Conservation (phyloP, 306 rosid genomes). For the Quercus parvula region DNA sequence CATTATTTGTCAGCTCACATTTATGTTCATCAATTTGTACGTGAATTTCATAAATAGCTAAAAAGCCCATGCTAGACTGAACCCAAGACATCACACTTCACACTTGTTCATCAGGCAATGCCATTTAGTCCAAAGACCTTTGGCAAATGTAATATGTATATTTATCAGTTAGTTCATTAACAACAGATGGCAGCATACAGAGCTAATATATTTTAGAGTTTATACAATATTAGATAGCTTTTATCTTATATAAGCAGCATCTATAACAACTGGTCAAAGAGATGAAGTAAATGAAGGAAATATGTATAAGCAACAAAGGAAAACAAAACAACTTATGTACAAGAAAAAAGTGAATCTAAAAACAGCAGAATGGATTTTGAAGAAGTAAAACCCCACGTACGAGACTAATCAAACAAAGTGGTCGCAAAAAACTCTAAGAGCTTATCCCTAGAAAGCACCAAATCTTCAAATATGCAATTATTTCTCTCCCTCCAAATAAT, state of each 20-base stretch:
- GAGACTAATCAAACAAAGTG: too few relatives aligned
- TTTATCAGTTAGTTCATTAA: background rate
- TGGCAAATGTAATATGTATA: background rate
- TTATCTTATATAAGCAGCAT: background rate
- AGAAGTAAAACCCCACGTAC: too few relatives aligned
- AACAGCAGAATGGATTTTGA: too few relatives aligned
- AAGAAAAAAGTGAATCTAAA: too few relatives aligned
- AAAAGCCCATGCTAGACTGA: background rate
- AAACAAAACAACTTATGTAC: too few relatives aligned
- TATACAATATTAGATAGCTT: background rate
- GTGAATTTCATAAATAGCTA: background rate
- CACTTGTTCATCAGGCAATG: background rate
- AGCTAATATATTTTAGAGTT: background rate
- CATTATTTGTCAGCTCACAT: background rate
- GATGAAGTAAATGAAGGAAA: too few relatives aligned
- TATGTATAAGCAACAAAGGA: too few relatives aligned
- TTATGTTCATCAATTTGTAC: background rate
- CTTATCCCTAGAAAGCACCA: too few relatives aligned
- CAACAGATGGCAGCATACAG: background rate
- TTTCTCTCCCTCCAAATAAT: too few relatives aligned
- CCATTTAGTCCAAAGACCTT: background rate
- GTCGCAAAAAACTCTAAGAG: too few relatives aligned
- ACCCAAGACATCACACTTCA: background rate
- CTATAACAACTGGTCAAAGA: background rate
- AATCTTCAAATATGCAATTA: too few relatives aligned